Evolutionary conservation across 164 flowering plant species (phyloP).

Genomic region (Cinnamomum micranthum): DNA sequence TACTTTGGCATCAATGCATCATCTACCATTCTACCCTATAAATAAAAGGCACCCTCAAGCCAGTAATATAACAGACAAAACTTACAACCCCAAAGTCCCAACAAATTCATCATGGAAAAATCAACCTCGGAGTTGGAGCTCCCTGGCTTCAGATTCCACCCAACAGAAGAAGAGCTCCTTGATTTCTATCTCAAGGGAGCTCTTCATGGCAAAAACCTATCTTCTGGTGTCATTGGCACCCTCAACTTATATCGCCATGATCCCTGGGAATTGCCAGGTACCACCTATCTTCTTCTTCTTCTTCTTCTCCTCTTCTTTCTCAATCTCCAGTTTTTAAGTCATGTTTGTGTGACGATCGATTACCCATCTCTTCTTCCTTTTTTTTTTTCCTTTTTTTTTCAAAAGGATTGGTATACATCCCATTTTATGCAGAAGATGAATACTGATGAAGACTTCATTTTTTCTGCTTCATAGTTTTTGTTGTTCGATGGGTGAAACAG

Average conservation of each 20-base stretch:
- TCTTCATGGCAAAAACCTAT: slow-evolving; percentile 43
- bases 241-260: slow-evolving; percentile 73
- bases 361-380: no score
- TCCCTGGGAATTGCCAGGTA: slow-evolving; percentile 89
- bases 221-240: slow-evolving; percentile 53
- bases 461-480: no score
- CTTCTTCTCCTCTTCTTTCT: no score
- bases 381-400: no score
- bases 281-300: neutral
- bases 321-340: no score
- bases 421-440: no score
- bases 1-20: neutral
- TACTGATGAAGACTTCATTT: no score
- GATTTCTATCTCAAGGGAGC: slow-evolving; percentile 66
- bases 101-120: slow-evolving; percentile 10
- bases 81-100: neutral
- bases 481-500: no score
- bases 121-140: slow-evolving; percentile 34
- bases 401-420: no score
- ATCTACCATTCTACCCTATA: neutral
- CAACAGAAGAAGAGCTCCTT: slow-evolving; percentile 91
- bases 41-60: neutral
- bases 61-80: neutral
- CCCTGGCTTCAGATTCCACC: slow-evolving; percentile 91
- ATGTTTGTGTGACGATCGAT: no score